phyloP scores from a whole-genome alignment of 2,329 filamentous ascomycete genomes.

The Colletotrichum magnum region DNA sequence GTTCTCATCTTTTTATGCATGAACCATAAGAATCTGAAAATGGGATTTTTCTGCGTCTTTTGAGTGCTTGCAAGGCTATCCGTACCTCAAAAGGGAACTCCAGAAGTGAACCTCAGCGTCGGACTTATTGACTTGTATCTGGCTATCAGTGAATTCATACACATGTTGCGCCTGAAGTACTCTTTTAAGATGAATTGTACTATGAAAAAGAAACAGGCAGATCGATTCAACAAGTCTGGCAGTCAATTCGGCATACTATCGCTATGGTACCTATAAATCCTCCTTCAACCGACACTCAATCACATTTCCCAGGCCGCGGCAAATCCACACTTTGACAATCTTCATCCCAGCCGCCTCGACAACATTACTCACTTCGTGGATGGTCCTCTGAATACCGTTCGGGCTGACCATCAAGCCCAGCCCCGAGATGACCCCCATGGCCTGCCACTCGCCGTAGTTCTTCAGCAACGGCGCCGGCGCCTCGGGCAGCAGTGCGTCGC shows the following conservation, averaged over 20 bases:
- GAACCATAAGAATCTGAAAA: no score
- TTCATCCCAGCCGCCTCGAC: conserved; percentile 24
- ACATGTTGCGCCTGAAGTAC: no score
- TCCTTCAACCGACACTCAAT: conserved; percentile 33
- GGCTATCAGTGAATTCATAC: no score
- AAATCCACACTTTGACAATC: conserved; percentile 30
- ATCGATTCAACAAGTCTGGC: no score
- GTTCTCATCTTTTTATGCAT: no score
- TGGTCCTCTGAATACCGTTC: conserved; percentile 21
- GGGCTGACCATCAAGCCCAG: conserved; percentile 21
- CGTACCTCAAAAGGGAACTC: no score
- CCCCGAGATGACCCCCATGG: conserved; percentile 17
- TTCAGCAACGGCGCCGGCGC: conserved; percentile 27
- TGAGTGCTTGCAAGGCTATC: no score
- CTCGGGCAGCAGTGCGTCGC: conserved; percentile 25
- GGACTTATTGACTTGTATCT: no score
- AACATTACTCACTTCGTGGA: conserved; percentile 3
- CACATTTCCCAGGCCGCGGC: conserved; percentile 24
- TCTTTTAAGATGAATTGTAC: no score
- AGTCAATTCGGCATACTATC: neutral
- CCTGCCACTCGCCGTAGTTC: conserved; percentile 28
- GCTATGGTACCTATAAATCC: neutral
- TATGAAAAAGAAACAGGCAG: no score
- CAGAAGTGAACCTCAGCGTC: no score
- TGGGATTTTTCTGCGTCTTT: no score